Percentiles rank a stretch among this genome's conserved stretches.
These are phyloP conservation scores for Xylaria bambusicola DNA, from an alignment of 495 filamentous ascomycete genomes.

Conservation along the genomic window DNA sequence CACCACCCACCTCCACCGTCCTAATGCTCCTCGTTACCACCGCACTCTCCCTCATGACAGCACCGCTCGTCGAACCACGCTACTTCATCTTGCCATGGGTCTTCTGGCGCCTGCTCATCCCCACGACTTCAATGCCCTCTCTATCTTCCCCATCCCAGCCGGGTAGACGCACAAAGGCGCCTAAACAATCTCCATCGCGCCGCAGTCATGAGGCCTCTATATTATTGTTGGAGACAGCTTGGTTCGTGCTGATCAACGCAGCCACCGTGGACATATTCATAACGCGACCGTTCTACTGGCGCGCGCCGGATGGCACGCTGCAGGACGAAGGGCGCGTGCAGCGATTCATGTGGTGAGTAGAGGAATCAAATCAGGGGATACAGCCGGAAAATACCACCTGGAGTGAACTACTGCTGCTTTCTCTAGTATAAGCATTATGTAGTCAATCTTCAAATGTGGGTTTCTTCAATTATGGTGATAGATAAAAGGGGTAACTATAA, in stretches of 20 bases:
- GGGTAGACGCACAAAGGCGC: neutral
- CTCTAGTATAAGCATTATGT: neutral
- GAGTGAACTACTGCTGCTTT: too few relatives aligned
- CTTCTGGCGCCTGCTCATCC: conserved; percentile 84
- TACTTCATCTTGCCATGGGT: conserved; percentile 97
- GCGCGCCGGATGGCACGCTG: conserved; percentile 37
- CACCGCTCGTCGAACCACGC: conserved; percentile 88
- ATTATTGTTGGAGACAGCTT: conserved; percentile 67
- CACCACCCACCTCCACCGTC: conserved; percentile 42
- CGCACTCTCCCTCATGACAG: conserved; percentile 74
- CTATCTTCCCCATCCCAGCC: conserved; percentile 25
- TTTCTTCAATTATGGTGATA: too few relatives aligned
- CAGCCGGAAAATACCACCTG: neutral
- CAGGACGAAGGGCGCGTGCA: conserved; percentile 79
- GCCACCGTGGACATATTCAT: conserved; percentile 82
- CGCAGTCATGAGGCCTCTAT: neutral
- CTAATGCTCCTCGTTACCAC: conserved; percentile 73
- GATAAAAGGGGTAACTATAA: too few relatives aligned
- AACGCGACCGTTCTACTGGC: conserved; percentile 77
- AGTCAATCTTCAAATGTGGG: too few relatives aligned
- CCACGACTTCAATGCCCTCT: conserved; percentile 26
- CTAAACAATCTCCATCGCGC: neutral
- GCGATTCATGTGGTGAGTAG: conserved; percentile 84
- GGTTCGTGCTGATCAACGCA: conserved; percentile 73
- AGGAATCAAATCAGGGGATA: neutral